Evolutionary conservation across 164 flowering plant genomes (phyloP).

Genomic region (Hamamelis virginiana): DNA sequence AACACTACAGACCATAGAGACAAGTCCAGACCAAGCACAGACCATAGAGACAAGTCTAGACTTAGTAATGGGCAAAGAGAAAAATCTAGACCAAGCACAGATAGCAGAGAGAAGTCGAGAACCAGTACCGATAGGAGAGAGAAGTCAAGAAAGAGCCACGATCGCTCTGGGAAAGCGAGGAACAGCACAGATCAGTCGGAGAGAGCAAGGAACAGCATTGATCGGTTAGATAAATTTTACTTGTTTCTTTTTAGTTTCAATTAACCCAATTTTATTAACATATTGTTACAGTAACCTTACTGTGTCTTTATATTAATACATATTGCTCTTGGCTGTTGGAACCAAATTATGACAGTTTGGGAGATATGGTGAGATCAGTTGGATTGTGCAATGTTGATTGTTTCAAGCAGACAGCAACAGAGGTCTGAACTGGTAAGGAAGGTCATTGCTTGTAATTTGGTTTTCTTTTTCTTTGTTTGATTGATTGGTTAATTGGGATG

Average conservation of each 20-base stretch:
- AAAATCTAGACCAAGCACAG: conserved; percentile 46
- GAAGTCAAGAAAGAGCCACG: conserved; percentile 46
- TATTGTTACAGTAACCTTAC: not conserved
- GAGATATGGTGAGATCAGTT: conserved; percentile 77
- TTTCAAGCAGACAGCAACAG: conserved; percentile 51
- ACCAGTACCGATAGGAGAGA: conserved; percentile 43
- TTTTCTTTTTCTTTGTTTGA: conserved; percentile 3
- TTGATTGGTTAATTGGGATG: not conserved
- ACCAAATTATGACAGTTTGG: conserved; percentile 55
- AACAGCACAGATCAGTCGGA: conserved; percentile 40
- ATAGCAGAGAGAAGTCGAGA: conserved; percentile 49
- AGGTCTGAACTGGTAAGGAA: conserved; percentile 25
- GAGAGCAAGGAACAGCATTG: conserved; percentile 75
- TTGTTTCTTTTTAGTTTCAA: no score
- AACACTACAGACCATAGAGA: conserved; percentile 28
- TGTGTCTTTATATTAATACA: not conserved
- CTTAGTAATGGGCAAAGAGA: conserved; percentile 45
- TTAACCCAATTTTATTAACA: not conserved
- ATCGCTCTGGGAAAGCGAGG: conserved; percentile 31
- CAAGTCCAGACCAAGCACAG: conserved; percentile 34
- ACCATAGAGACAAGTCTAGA: conserved; percentile 32
- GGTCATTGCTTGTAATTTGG: conserved; percentile 2
- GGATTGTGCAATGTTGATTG: conserved; percentile 79
- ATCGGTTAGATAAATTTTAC: conserved; percentile 39
- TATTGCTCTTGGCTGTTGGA: conserved; percentile 22